Conservation (phyloP, 352 stramenopile genomes). For the Pythium scleroteichum region DNA sequence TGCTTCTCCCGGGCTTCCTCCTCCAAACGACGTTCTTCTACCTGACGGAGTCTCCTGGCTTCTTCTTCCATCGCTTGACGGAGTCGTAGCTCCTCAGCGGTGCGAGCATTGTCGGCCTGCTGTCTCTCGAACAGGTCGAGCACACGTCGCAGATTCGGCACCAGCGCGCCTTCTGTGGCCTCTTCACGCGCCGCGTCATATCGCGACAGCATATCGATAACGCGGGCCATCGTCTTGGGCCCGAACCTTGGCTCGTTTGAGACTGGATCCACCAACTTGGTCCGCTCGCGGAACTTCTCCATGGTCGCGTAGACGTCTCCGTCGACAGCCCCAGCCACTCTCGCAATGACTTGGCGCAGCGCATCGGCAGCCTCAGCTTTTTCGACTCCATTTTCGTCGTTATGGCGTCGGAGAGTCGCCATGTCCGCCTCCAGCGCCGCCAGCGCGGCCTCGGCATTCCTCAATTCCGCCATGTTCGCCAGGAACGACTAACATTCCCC, state of each 20-base stretch:
- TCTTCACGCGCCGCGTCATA: slow-evolving; percentile 47
- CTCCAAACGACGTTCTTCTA: slow-evolving; percentile 3
- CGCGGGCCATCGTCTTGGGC: slow-evolving; percentile 72
- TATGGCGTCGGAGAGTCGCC: slow-evolving; percentile 28
- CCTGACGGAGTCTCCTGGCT: slow-evolving; percentile 14
- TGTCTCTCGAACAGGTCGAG: slow-evolving; percentile 16
- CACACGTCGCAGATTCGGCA: background rate
- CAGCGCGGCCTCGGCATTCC: slow-evolving; percentile 39
- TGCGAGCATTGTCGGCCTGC: slow-evolving; percentile 25
- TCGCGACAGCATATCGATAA: slow-evolving; percentile 49
- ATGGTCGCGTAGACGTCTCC: slow-evolving; percentile 42
- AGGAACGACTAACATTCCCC: background rate
- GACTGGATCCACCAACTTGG: slow-evolving; percentile 63
- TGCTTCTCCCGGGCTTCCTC: slow-evolving; percentile 21
- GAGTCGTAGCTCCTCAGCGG: slow-evolving; percentile 20
- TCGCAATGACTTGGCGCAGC: slow-evolving; percentile 1
- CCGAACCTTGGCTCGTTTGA: slow-evolving; percentile 74
- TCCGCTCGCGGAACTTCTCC: slow-evolving; percentile 54
- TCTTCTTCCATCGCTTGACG: slow-evolving; percentile 19
- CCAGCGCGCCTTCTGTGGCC: slow-evolving; percentile 24
- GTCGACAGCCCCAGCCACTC: slow-evolving; percentile 27
- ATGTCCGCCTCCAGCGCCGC: slow-evolving; percentile 45
- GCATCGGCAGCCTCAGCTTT: background rate
- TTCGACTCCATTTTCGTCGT: background rate
- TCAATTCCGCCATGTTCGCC: slow-evolving; percentile 56